Percentiles rank a stretch among this genome's conserved stretches.
phyloP scores from a whole-genome alignment of 202 grass and related monocot species.

The Cymbopogon flexuosus region DNA sequence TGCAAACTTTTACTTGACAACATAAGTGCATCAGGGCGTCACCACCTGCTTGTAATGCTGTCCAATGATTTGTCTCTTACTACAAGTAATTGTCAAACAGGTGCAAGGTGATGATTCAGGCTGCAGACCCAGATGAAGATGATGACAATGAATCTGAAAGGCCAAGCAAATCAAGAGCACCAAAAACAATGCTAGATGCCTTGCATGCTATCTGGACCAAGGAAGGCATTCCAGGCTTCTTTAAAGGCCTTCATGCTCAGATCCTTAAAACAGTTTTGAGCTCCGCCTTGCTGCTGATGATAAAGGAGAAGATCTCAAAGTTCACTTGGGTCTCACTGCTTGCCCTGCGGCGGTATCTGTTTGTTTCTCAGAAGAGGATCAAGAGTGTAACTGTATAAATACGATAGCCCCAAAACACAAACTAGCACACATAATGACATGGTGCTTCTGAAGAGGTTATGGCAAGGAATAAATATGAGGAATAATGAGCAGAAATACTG shows the following conservation, averaged over 20 bases:
- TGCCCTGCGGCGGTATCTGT: constrained; percentile 59
- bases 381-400: constrained; percentile 41
- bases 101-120: constrained; percentile 98
- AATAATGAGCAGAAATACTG: constrained; percentile 9
- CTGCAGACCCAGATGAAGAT: constrained; percentile 51
- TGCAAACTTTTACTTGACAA: constrained; percentile 20
- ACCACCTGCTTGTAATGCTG: neutral
- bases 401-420: neutral
- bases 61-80: neutral
- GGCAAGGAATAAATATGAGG: constrained; percentile 23
- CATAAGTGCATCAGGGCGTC: neutral
- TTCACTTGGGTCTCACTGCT: constrained; percentile 87
- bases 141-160: constrained; percentile 35
- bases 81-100: constrained; percentile 38
- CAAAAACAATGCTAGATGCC: constrained; percentile 68
- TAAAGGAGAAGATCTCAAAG: constrained; percentile 95
- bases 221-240: constrained; percentile 89
- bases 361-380: constrained; percentile 64
- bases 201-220: constrained; percentile 83
- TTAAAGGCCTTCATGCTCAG: constrained; percentile 88
- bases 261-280: constrained; percentile 96
- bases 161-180: constrained; percentile 36
- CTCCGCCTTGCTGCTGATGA: constrained; percentile 94
- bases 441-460: constrained; percentile 1
- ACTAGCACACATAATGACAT: neutral